A percentile compares a stretch with the other conserved stretches of the same genome.
phyloP scores from a whole-genome alignment of 345 rosid genomes.

The Erodium maritimum region DNA sequence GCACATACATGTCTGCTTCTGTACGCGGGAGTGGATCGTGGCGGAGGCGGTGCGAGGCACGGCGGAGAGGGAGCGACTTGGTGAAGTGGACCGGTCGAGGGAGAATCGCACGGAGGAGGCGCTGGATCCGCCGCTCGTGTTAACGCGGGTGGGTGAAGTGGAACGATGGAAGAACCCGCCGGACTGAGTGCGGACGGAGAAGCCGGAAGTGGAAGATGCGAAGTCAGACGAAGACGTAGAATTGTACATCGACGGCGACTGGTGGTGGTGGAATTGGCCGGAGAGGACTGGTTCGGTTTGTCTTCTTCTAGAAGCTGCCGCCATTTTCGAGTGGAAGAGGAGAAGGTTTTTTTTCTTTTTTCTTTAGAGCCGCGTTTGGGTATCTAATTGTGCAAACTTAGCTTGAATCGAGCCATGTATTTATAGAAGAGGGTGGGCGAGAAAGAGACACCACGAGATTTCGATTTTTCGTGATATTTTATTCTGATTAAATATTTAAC shows the following conservation, averaged over 20 bases:
- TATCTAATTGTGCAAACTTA: slow-evolving; percentile 40
- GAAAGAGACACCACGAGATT: background rate
- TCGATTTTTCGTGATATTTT: slow-evolving; percentile 11
- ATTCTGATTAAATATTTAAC: background rate
- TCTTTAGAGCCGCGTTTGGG: slow-evolving; percentile 14
- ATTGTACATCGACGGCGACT: slow-evolving; percentile 1
- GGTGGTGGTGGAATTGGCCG: slow-evolving; percentile 22
- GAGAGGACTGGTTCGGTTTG: slow-evolving; percentile 25
- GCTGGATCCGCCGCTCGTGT: slow-evolving; percentile 10
- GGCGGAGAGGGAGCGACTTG: slow-evolving; percentile 25
- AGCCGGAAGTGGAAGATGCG: slow-evolving; percentile 38
- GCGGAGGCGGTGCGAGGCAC: slow-evolving; percentile 13
- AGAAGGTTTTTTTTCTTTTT: background rate
- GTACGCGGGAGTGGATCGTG: slow-evolving; percentile 15
- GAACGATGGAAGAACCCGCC: slow-evolving; percentile 24
- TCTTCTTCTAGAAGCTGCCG: slow-evolving; percentile 33
- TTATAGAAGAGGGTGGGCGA: slow-evolving; percentile 19
- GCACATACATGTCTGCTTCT: slow-evolving; percentile 48
- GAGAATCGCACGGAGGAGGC: slow-evolving; percentile 25
- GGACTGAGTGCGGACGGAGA: slow-evolving; percentile 25
- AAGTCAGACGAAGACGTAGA: slow-evolving; percentile 35
- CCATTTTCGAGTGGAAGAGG: slow-evolving; percentile 24
- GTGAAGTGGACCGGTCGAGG: slow-evolving; percentile 32
- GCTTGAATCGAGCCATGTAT: slow-evolving; percentile 26
- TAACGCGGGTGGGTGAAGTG: slow-evolving; percentile 34